Evolutionary conservation across 2,329 filamentous ascomycete genomes (phyloP).

Genomic region (Plectosphaerella plurivora): DNA sequence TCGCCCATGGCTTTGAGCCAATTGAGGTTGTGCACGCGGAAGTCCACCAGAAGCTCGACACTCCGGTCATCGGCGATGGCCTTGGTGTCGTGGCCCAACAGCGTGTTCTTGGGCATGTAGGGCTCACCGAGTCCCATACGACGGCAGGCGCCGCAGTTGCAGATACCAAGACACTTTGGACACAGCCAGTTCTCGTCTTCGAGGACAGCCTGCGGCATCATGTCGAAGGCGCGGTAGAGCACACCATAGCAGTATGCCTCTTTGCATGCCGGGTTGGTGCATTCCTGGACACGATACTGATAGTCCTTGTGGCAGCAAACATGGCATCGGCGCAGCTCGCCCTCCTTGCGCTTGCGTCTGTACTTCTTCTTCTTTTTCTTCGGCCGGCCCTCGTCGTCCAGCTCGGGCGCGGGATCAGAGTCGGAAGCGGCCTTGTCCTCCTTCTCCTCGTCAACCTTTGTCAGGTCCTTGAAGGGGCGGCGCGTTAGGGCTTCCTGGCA

Average conservation of each 20-base stretch:
- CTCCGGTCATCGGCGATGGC: constrained; percentile 88
- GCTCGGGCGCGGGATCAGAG: constrained; percentile 50
- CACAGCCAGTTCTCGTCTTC: constrained; percentile 82
- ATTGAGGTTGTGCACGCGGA: constrained; percentile 78
- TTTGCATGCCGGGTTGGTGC: constrained; percentile 64
- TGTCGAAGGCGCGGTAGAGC: constrained; percentile 85
- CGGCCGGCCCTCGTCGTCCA: constrained; percentile 58
- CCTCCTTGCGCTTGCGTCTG: constrained; percentile 48
- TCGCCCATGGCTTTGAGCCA: constrained; percentile 67
- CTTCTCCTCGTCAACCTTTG: constrained; percentile 49
- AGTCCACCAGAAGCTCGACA: constrained; percentile 86
- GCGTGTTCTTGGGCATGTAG: constrained; percentile 81
- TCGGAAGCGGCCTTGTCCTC: constrained; percentile 32
- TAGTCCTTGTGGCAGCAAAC: constrained; percentile 78
- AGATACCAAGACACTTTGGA: constrained; percentile 79
- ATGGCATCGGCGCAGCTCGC: constrained; percentile 64
- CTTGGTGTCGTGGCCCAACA: constrained; percentile 86
- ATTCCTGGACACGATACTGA: constrained; percentile 79
- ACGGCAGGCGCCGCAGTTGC: constrained; percentile 80
- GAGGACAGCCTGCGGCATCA: constrained; percentile 79
- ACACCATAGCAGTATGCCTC: constrained; percentile 89
- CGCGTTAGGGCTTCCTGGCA: constrained; percentile 82
- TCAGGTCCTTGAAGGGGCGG: constrained; percentile 80
- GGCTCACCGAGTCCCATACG: constrained; percentile 62
- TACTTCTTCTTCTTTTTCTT: constrained; percentile 62